Base-by-base conservation (phyloP, 208 protist species). In the Acanthamoeba sp. region DNA sequence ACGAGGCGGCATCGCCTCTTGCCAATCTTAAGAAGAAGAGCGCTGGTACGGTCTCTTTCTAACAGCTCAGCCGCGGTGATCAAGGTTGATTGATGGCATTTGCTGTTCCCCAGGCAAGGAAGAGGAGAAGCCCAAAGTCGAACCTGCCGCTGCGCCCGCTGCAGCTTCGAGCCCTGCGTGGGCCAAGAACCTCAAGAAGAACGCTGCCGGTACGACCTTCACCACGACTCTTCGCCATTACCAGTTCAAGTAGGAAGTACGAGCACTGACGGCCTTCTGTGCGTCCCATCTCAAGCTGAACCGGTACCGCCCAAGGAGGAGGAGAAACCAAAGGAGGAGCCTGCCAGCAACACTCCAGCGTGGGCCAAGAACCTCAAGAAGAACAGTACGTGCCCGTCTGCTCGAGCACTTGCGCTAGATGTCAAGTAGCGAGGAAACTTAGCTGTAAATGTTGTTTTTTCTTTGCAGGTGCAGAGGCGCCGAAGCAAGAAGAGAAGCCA, bases 311-410 rank as follows among this genome's bases (percentile, higher is more conserved):
- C 66, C 66, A 76, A 76, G 66, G 66, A 76, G n/a, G 66, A 32
- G 27, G 66, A 32, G 36, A 71, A 71, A 27, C 62, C 62, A 6
- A 71, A 71, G 62, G 62, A 71, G 27, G 62, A 71, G 62, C 62
- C 66, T 0, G 66, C 66, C 14, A 24, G 20, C n/a, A 62, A n/a
- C 55, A n/a, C 20, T 10, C 66, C 66, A 5, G 66, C 66, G 7
- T 76, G 66, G 66, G 66, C 66, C n/a, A 76, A 76, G 66, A 76
- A 76, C 66, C 66, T 76, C 66, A 76, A 76, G 66, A 76, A 76
- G 36, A 76, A n/a, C 66, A 38, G 20, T 38, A n/a, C 66, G 12
- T 6, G 6, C 24, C 45, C 6, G 42, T n/a, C n/a, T n/a, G n/a
- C n/a, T n/a, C n/a, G n/a, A n/a, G n/a, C n/a, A n/a, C n/a, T n/a